phyloP scores from a whole-genome alignment of 768 basidiomycete species.

The Hydnomerulius pinastri region DNA sequence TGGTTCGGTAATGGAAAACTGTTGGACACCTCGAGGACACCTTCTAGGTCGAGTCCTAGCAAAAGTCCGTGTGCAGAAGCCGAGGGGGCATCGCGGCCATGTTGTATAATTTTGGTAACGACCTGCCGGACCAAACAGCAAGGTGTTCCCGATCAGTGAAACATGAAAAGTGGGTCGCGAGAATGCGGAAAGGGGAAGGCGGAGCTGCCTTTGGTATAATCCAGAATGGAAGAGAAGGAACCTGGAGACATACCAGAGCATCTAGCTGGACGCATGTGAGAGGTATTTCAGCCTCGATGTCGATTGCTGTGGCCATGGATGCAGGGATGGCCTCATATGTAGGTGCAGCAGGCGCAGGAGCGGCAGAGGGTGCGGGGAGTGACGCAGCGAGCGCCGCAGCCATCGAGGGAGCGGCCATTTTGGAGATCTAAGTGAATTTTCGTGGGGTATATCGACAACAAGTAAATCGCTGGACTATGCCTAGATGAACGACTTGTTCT shows the following conservation, averaged over 20 bases:
- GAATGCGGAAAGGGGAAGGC: not conserved
- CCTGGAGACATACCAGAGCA: constrained; percentile 64
- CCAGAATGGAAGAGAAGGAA: constrained; percentile 2
- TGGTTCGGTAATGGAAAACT: constrained; percentile 83
- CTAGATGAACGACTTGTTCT: not conserved
- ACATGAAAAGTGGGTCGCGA: not conserved
- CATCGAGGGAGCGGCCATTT: constrained; percentile 81
- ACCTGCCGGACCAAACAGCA: constrained; percentile 52
- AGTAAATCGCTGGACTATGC: not conserved
- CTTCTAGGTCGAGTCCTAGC: constrained; percentile 90
- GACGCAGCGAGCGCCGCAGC: constrained; percentile 90
- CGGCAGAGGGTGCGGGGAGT: constrained; percentile 60
- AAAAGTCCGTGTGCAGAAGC: constrained; percentile 82
- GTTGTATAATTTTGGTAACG: constrained; percentile 92
- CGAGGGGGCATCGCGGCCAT: constrained; percentile 75
- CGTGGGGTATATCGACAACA: too few relatives aligned
- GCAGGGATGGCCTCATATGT: constrained; percentile 87
- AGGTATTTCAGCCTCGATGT: constrained; percentile 89
- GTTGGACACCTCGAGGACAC: constrained; percentile 87
- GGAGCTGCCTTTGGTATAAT: not conserved
- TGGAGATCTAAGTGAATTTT: too few relatives aligned
- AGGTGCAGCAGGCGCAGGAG: constrained; percentile 62
- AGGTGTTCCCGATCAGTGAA: constrained; percentile 15
- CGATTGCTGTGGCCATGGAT: constrained; percentile 90
- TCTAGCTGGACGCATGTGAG: constrained; percentile 81